Base-by-base conservation (phyloP, 208 protist species). In the Leishmania guyanensis region DNA sequence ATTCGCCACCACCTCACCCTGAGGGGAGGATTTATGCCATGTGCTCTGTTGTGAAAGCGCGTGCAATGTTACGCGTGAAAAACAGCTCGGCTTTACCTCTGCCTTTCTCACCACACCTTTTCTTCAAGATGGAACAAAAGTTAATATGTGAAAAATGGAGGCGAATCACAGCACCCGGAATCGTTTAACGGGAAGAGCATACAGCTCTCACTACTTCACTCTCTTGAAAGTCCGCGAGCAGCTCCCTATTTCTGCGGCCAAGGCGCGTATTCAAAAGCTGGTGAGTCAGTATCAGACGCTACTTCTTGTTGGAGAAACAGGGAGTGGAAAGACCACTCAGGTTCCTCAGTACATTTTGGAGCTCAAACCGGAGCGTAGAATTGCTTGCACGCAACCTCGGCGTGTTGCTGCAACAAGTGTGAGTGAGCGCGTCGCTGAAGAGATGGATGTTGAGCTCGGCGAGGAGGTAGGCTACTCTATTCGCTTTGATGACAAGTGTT, bases 401-500 rank as follows among this genome's bases (percentile, higher is more conserved):
- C 92, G 99, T 87, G 99, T 99, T 12, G 98, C 99, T 0, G 99
- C 99, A 9, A 99, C 98, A 54, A 98, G 92, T 26, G 99, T 99
- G 0, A 98, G 99, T 75, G 99, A 99, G 88, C 93, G 99, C 65
- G 99, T 99, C 9, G 97, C 99, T 8, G 96, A 99, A 82, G 99
- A 99, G 88, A 96, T 99, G 80, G 98, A 99, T 64, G 98, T 98
- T 72, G 79, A 82, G 14, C 83, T 99, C 1, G 99, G 99, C 54
- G 89, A 99, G 50, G 97, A 99, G 80, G 99, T 99, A 5, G 99
- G 99, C 17, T 99, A 99, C 88, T 92, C 85, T 10, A 99, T 99
- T 85, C 96, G 99, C 77, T 99, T 99, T 88, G 99, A 99, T 78
- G 98, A 99, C 83, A 97, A 90, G 71, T 99, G 96, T 29, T 95